phyloP scores from a whole-genome alignment of 371 early-diverging fungal genomes.

The Parasitella parasitica region DNA sequence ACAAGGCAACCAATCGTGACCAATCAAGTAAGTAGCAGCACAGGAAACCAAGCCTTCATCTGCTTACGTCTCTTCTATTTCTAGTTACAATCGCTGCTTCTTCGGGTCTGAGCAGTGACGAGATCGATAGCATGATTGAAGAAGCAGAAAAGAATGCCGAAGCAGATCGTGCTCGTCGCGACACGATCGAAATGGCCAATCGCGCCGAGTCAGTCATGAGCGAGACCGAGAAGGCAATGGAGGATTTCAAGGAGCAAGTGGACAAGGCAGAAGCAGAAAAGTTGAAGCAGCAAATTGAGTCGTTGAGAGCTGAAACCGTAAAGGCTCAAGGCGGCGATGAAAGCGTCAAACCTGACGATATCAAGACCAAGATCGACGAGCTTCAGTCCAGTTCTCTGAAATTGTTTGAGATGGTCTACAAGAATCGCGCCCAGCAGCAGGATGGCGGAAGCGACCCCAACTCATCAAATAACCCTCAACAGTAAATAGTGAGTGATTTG shows the following conservation, averaged over 20 bases:
- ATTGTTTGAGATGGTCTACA: constrained; percentile 93
- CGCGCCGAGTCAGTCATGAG: constrained; percentile 82
- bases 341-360: constrained; percentile 55
- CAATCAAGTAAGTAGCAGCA: constrained; percentile 61
- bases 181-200: constrained; percentile 86
- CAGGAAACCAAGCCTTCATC: not conserved
- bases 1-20: constrained; percentile 87
- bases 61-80: not conserved
- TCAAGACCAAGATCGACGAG: constrained; percentile 66
- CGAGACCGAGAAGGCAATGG: constrained; percentile 88
- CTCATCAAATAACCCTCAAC: not conserved
- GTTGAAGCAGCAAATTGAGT: constrained; percentile 70
- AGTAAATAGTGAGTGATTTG: not conserved
- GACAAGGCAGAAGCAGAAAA: constrained; percentile 74
- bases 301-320: constrained; percentile 64
- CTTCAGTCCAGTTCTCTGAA: constrained; percentile 84
- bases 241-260: constrained; percentile 88
- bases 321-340: constrained; percentile 64
- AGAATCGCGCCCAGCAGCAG: constrained; percentile 50
- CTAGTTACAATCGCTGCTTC: constrained; percentile 87
- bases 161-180: constrained; percentile 81
- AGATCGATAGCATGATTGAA: constrained; percentile 89
- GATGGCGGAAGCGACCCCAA: constrained; percentile 8
- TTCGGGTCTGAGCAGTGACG: constrained; percentile 85
- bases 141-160: constrained; percentile 86